Evolutionary conservation across 2,329 filamentous ascomycete species (phyloP).

Genomic region (Xylaria arbuscula): DNA sequence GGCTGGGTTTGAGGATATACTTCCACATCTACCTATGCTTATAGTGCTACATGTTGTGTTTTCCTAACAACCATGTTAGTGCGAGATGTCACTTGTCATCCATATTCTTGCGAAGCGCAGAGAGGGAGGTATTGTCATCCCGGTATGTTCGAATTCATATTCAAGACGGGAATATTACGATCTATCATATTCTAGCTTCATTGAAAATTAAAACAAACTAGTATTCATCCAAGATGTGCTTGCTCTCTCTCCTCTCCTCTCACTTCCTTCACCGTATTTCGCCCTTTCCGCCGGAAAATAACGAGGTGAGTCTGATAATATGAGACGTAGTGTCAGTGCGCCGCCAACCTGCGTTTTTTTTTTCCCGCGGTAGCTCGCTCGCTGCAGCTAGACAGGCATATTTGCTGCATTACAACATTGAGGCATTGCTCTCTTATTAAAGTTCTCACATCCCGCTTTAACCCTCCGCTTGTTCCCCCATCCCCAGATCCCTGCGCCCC

Average conservation of each 20-base stretch:
- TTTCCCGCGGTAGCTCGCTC: constrained; percentile 19
- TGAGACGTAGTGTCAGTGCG: constrained; percentile 23
- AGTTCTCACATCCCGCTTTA: constrained; percentile 24
- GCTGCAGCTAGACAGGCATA: constrained; percentile 6
- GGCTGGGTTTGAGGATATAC: neutral
- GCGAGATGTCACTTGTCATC: constrained; percentile 4
- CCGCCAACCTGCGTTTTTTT: constrained; percentile 5
- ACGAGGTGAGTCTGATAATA: constrained; percentile 23
- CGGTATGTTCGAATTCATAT: constrained; percentile 17
- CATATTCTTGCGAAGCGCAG: neutral
- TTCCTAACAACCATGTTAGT: neutral
- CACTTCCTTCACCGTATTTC: neutral
- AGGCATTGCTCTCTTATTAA: constrained; percentile 20
- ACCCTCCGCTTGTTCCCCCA: neutral
- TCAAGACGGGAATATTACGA: neutral
- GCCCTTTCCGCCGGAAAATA: constrained; percentile 20
- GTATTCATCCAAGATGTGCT: neutral
- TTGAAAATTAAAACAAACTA: neutral
- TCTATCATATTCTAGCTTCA: neutral
- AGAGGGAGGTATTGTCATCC: neutral
- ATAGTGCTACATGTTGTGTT: neutral
- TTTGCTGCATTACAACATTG: constrained; percentile 17
- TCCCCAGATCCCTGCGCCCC: no score
- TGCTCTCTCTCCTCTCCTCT: neutral
- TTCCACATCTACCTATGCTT: neutral